Conservation (phyloP, 352 stramenopile species). For the Phytophthora constricta region DNA sequence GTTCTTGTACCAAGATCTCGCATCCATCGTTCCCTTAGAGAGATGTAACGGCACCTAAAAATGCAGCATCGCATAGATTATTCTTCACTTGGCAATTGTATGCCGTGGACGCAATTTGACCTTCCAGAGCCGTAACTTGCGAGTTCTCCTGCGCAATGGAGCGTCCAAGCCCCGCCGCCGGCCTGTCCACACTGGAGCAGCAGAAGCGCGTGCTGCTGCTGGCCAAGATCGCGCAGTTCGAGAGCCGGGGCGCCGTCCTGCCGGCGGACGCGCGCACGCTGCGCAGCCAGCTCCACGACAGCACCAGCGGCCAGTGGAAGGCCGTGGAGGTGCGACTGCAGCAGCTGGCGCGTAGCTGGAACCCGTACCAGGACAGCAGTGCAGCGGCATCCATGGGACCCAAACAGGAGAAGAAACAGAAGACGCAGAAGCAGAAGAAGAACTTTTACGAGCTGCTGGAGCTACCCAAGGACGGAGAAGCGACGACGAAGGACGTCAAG, state of each 20-base stretch:
- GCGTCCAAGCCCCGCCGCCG: background rate
- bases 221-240: conserved; percentile 60
- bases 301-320: conserved; percentile 62
- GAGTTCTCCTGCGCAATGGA: background rate
- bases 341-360: conserved; percentile 69
- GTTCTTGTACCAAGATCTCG: background rate
- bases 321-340: conserved; percentile 66
- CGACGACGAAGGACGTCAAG: conserved; percentile 59
- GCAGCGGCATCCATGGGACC: conserved; percentile 21
- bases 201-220: conserved; percentile 47
- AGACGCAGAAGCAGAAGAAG: conserved; percentile 47
- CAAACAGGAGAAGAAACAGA: too few species aligned
- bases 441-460: conserved; percentile 75
- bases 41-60: background rate
- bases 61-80: background rate
- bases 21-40: background rate
- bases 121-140: background rate
- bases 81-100: background rate
- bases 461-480: conserved; percentile 33
- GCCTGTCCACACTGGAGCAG: conserved; percentile 23
- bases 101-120: background rate
- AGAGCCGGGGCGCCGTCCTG: conserved; percentile 62
- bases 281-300: conserved; percentile 67
- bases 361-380: conserved; percentile 73
- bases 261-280: conserved; percentile 69